Evolutionary conservation across 768 basidiomycete genomes (phyloP).

Genomic region (Boletus bicolor): DNA sequence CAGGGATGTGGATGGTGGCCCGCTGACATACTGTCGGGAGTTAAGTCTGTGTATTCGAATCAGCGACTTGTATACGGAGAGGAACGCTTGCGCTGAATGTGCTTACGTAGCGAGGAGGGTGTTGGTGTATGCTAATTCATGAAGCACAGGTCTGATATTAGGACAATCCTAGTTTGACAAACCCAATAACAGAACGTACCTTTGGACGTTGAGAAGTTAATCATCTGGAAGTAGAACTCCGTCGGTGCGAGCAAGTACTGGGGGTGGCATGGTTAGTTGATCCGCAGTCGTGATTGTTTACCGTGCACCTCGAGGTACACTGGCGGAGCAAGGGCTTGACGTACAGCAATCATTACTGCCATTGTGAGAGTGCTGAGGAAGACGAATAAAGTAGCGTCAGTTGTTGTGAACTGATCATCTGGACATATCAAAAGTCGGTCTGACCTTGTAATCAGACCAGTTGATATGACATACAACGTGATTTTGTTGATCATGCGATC

Average conservation of each 20-base stretch:
- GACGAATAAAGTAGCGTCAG: not conserved
- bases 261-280: not conserved
- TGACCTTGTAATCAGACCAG: not conserved
- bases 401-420: not conserved
- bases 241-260: not conserved
- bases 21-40: not conserved
- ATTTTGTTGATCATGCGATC: not conserved
- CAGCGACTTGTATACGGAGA: not conserved
- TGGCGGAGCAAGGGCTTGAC: not conserved
- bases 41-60: not conserved
- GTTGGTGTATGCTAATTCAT: not conserved
- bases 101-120: not conserved
- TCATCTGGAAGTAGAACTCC: not conserved
- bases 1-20: not conserved
- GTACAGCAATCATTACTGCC: not conserved
- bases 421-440: not conserved
- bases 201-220: not conserved
- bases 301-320: not conserved
- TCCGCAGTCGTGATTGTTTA: not conserved
- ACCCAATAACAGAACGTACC: not conserved
- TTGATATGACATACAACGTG: not conserved
- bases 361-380: not conserved
- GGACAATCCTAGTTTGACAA: not conserved
- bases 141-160: no score
- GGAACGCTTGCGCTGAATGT: not conserved